A percentile compares a stretch with the other conserved stretches of the same genome.
Evolutionary conservation across 495 filamentous ascomycete genomes (phyloP).

Genomic region (Wilcoxina mikolae): DNA sequence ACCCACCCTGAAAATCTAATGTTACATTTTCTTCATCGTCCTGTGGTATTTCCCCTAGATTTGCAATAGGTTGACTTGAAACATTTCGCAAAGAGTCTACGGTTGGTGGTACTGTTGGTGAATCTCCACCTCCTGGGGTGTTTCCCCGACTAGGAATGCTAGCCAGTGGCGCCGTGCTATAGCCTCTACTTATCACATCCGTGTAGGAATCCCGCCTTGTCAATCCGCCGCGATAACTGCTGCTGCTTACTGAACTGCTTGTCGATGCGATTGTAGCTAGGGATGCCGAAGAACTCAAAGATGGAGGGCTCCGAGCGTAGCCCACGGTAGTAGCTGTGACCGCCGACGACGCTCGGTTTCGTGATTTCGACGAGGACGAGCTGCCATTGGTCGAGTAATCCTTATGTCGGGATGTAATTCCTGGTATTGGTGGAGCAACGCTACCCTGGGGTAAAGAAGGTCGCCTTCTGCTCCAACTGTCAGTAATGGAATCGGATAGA

Average conservation of each 20-base stretch:
- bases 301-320: constrained; percentile 17
- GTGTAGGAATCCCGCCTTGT: constrained; percentile 25
- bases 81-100: not conserved
- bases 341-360: constrained; percentile 26
- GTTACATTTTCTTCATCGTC: constrained; percentile 19
- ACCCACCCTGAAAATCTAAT: constrained; percentile 9
- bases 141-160: constrained; percentile 4
- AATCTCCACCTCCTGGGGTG: constrained; percentile 9
- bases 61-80: constrained; percentile 6
- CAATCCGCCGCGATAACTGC: constrained; percentile 16
- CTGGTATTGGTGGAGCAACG: constrained; percentile 12
- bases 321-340: constrained; percentile 16
- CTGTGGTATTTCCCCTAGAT: constrained; percentile 21
- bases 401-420: not conserved
- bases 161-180: constrained; percentile 16
- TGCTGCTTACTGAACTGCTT: constrained; percentile 17
- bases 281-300: constrained; percentile 23
- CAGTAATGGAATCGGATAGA: constrained; percentile 28
- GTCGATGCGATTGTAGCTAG: constrained; percentile 25
- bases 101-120: constrained; percentile 11
- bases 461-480: constrained; percentile 27
- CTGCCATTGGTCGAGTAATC: constrained; percentile 9
- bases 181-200: constrained; percentile 22
- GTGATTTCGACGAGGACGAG: constrained; percentile 18
- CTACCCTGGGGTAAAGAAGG: constrained; percentile 25